Evolutionary conservation across 2,329 filamentous ascomycete genomes (phyloP).

Genomic region (Exophiala sideris): DNA sequence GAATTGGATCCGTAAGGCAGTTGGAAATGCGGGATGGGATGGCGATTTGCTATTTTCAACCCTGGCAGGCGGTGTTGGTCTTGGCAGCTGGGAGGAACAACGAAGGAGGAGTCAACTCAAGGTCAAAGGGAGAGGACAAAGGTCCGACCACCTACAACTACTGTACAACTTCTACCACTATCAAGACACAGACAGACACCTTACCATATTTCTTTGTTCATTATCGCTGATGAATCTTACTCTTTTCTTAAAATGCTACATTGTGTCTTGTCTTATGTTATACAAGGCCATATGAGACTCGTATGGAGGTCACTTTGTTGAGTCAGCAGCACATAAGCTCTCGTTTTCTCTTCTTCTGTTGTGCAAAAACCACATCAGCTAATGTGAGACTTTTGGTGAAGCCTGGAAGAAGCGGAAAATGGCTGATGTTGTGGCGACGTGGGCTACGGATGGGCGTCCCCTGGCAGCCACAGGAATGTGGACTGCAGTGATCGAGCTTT

Average conservation of each 20-base stretch:
- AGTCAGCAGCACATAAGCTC: neutral
- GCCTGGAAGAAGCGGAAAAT: neutral
- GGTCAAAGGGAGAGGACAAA: neutral
- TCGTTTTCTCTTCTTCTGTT: neutral
- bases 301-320: neutral
- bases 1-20: neutral
- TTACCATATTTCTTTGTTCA: neutral
- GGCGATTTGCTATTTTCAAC: constrained; percentile 25
- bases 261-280: neutral
- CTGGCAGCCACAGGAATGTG: constrained; percentile 13
- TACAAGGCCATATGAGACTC: neutral
- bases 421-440: constrained; percentile 11
- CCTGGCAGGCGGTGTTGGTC: constrained; percentile 22
- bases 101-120: neutral
- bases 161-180: neutral
- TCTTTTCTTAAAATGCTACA: neutral
- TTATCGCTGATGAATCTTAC: neutral
- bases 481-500: constrained; percentile 7
- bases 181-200: neutral
- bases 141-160: neutral
- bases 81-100: constrained; percentile 2
- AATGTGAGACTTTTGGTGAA: constrained; percentile 9
- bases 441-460: neutral
- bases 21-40: constrained; percentile 8
- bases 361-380: neutral